Evolutionary conservation across 1,284 basidiomycete species (phyloP), one percentile per base, ranked within the genome.

Genomic region (Caloboletus firmus): DNA sequence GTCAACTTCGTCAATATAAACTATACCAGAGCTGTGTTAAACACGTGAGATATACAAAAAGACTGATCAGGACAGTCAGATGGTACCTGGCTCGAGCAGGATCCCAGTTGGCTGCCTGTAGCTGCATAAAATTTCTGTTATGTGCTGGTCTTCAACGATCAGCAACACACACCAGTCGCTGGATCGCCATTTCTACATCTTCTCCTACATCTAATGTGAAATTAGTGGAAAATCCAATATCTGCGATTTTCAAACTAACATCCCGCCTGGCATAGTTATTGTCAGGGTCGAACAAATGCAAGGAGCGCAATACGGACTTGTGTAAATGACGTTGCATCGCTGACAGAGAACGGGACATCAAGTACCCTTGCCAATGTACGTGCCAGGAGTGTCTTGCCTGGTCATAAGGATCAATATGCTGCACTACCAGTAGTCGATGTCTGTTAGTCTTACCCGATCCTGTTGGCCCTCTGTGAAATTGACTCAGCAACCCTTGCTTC

Each of bases 1-100:
- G 74, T 98, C 95, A 2, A 95, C 79, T 74, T 98, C 96, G 65
- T 98, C 96, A 49, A 98, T 95, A 69, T 95, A 96, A 20, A 98
- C 87, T 55, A 98, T 98, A 4, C 94, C 94, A 63, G 85, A 84
- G 64, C 91, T 93, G 36, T 41, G 51, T 47, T 22, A 39, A 49
- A 45, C 17, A 36, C 11, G 46, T 66, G 18, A 57, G 50, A 32
- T 58, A 20, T 12, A 44, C 11, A 42, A 37, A 3, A n/a, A 28
- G 7, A 9, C 8, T 0, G 13, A 46, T 41, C 28, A n/a, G 11
- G 15, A 37, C 4, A 35, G 5, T 32, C 30, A 37, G 24, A 49
- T 40, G 7, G 15, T 61, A 87, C 87, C 86, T 84, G 28, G 91
- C 91, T 50, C 89, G 84, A 46, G 81, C 69, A n/a, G 91, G 87